Percentiles rank a stretch among this genome's conserved stretches.
These are phyloP conservation scores for Aspergillus floridensis DNA, from an alignment of 2,329 filamentous ascomycete genomes.

Conservation along the genomic window DNA sequence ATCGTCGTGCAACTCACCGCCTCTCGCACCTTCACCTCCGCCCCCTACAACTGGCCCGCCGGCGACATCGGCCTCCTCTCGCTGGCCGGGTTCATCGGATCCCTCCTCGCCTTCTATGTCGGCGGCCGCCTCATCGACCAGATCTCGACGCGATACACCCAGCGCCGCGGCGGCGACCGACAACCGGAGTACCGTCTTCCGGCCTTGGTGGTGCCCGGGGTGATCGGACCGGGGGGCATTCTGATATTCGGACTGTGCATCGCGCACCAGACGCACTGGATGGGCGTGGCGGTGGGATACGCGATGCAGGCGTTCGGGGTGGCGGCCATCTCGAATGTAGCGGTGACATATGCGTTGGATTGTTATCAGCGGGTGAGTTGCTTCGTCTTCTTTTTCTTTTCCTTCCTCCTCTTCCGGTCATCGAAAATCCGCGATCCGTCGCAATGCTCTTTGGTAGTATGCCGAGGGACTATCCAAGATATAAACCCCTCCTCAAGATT, in stretches of 20 bases:
- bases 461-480: no score
- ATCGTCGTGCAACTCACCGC: slow-evolving; percentile 31
- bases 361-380: slow-evolving; percentile 24
- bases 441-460: no score
- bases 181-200: slow-evolving; percentile 29
- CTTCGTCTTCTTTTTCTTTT: background rate
- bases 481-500: no score
- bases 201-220: slow-evolving; percentile 25
- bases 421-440: no score
- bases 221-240: slow-evolving; percentile 24
- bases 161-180: slow-evolving; percentile 20
- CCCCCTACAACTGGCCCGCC: slow-evolving; percentile 26
- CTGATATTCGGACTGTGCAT: slow-evolving; percentile 27
- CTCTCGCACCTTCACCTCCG: slow-evolving; percentile 25
- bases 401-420: no score
- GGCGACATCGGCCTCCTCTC: slow-evolving; percentile 27
- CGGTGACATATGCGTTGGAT: slow-evolving; percentile 27
- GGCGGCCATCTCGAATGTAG: slow-evolving; percentile 28
- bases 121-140: slow-evolving; percentile 30
- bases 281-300: slow-evolving; percentile 25
- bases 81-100: slow-evolving; percentile 25
- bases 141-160: slow-evolving; percentile 26
- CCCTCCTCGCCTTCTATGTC: slow-evolving; percentile 27
- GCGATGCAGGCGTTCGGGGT: slow-evolving; percentile 29
- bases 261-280: slow-evolving; percentile 24